These are phyloP conservation scores for Xanthoceras sorbifolium DNA, from an alignment of 345 rosid species.

Conservation along the genomic window DNA sequence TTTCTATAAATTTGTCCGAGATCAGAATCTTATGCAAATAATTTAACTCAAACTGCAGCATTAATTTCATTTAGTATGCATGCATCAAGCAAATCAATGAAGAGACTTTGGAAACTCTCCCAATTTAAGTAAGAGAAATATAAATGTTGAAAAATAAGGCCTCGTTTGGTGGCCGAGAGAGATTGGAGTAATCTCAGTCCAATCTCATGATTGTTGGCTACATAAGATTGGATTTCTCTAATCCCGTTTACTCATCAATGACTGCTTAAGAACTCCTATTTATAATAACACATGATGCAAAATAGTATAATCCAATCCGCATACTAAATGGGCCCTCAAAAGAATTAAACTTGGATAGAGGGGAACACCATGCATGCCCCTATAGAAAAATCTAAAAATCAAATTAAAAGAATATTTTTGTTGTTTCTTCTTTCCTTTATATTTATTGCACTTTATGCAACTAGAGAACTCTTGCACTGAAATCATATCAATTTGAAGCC, in stretches of 20 bases:
- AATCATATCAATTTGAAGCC: not conserved
- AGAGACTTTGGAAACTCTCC: no score
- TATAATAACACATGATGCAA: no score
- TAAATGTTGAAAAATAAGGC: not conserved
- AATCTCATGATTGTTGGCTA: no score
- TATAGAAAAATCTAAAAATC: not conserved
- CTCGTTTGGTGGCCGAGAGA: no score
- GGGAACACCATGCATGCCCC: not conserved
- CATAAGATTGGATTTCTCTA: no score
- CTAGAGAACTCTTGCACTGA: not conserved
- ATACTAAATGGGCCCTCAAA: no score
- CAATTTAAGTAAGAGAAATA: not conserved
- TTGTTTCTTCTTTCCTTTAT: not conserved
- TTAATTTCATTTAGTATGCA: not conserved
- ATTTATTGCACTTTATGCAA: not conserved
- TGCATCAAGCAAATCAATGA: no score
- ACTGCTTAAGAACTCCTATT: no score
- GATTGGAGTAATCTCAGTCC: no score
- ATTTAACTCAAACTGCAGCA: not conserved
- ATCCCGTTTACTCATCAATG: no score
- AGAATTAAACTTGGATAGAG: not conserved
- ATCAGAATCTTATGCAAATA: not conserved
- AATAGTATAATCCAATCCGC: no score
- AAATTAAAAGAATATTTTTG: not conserved
- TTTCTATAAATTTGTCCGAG: not conserved